Conservation (phyloP, 495 filamentous ascomycete genomes). For the Pyrenopolyporus hunteri region DNA sequence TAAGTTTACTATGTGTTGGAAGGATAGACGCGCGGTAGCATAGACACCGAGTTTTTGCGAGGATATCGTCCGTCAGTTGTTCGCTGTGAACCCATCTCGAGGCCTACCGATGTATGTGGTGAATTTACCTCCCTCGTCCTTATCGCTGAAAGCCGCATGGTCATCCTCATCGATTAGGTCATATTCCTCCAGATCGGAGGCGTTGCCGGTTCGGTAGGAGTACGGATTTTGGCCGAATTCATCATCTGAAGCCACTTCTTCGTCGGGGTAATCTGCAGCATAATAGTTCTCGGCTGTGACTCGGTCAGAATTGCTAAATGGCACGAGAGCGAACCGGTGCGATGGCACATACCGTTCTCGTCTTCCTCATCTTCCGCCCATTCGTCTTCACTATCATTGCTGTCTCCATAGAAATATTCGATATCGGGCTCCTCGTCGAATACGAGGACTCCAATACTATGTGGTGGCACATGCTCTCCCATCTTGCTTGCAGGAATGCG, state of each 20-base stretch:
- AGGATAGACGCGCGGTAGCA: constrained; percentile 22
- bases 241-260: constrained; percentile 61
- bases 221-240: constrained; percentile 56
- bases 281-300: constrained; percentile 61
- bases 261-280: constrained; percentile 61
- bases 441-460: constrained; percentile 56
- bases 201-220: constrained; percentile 50
- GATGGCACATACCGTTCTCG: constrained; percentile 54
- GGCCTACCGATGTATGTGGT: constrained; percentile 35
- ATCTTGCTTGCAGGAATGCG: constrained; percentile 56
- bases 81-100: constrained; percentile 21
- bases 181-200: constrained; percentile 55
- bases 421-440: constrained; percentile 59
- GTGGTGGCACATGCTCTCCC: constrained; percentile 44
- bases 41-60: neutral
- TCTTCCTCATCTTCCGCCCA: constrained; percentile 61
- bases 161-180: constrained; percentile 30
- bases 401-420: constrained; percentile 57
- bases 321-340: neutral
- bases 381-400: constrained; percentile 53
- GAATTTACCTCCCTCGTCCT: constrained; percentile 16
- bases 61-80: constrained; percentile 17
- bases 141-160: constrained; percentile 33
- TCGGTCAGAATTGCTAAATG: constrained; percentile 7
- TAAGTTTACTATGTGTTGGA: constrained; percentile 7